phyloP scores from a whole-genome alignment of 164 flowering plant genomes.

The Pachysandra terminalis region DNA sequence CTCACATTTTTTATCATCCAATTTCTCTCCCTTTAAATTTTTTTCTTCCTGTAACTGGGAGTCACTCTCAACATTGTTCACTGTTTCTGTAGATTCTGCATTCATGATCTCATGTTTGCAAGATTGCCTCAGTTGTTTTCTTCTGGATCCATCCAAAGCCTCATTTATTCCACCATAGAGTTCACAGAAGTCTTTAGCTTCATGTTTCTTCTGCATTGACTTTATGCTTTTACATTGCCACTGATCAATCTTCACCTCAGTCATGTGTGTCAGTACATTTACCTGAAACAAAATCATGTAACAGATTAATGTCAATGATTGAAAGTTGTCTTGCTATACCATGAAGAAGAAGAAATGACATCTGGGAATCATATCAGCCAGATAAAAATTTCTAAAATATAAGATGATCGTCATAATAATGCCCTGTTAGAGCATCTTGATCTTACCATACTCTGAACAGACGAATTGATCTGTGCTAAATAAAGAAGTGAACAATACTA shows the following conservation, averaged over 20 bases:
- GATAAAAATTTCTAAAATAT: too few relatives aligned
- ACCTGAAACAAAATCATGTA: constrained; percentile 35
- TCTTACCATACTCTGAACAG: too few relatives aligned
- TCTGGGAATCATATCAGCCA: not conserved
- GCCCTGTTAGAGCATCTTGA: too few relatives aligned
- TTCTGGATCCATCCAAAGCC: not conserved
- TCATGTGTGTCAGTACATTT: constrained; percentile 64
- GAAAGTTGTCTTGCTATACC: not conserved
- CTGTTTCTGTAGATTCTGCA: constrained; percentile 6
- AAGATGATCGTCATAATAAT: too few relatives aligned
- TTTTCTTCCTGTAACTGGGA: constrained; percentile 2
- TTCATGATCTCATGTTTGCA: constrained; percentile 5
- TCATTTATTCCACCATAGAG: constrained; percentile 14
- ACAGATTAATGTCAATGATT: constrained; percentile 1
- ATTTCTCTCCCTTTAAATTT: constrained; percentile 2
- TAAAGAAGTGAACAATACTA: too few relatives aligned
- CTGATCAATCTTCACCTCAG: constrained; percentile 38
- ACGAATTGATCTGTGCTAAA: too few relatives aligned
- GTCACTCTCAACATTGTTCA: constrained; percentile 9
- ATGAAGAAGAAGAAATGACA: not conserved
- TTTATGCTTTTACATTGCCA: constrained; percentile 33
- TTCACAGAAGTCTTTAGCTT: constrained; percentile 28
- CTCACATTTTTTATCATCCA: constrained; percentile 2
- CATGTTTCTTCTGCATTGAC: constrained; percentile 27
- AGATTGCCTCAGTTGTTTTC: constrained; percentile 7